phyloP scores from a whole-genome alignment of 441 rosid genomes.

The Metrosideros polymorpha region DNA sequence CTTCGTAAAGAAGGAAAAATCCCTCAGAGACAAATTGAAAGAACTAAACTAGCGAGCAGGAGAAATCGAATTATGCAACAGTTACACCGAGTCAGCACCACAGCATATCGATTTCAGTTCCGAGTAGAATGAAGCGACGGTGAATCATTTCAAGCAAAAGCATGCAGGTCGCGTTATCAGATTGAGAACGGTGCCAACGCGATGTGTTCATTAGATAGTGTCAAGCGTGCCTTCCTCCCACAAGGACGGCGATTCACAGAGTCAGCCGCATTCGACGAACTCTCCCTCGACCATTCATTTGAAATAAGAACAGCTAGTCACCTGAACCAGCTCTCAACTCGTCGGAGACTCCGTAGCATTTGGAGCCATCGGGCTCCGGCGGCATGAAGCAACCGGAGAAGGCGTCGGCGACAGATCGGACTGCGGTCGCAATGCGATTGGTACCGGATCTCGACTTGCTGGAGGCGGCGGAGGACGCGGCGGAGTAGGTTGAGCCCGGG shows the following conservation, averaged over 20 bases:
- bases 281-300: not conserved
- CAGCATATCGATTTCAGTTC: not conserved
- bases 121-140: not conserved
- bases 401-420: constrained; percentile 43
- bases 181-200: not conserved
- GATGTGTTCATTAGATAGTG: not conserved
- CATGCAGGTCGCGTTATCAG: not conserved
- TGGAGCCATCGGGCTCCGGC: constrained; percentile 29
- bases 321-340: constrained; percentile 28
- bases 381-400: constrained; percentile 68
- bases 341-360: constrained; percentile 13
- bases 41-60: not conserved
- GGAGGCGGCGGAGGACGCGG: constrained; percentile 14
- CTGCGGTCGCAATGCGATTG: constrained; percentile 20
- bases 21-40: not conserved
- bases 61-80: not conserved
- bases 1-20: not conserved
- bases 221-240: not conserved
- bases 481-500: constrained; percentile 29
- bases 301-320: not conserved
- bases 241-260: not conserved
- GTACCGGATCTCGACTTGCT: constrained; percentile 18
- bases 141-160: not conserved
- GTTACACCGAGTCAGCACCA: not conserved
- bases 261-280: not conserved